Evolutionary conservation across 2,329 filamentous ascomycete genomes (phyloP), one percentile per base, ranked within the genome.

Genomic region (Neonectria sp.): DNA sequence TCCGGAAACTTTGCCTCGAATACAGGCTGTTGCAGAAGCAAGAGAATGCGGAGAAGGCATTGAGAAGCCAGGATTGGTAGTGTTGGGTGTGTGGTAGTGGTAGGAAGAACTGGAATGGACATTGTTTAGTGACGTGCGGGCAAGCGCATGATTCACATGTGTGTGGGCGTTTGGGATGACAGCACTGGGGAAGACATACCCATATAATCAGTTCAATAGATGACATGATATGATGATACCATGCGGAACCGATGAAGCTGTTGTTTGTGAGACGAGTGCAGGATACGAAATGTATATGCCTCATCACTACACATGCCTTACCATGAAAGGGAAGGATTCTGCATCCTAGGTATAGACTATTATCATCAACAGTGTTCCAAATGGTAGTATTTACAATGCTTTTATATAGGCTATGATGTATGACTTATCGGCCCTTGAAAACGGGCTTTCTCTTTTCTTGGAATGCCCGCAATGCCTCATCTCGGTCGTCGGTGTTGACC

Each of bases 401-500:
- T 51, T 51, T 62, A 9, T 40, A 4, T 24, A n/a, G 55, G 25
- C 35, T 29, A 49, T 21, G 13, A 31, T 45, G 7, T 25, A 43
- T 59, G 9, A 6, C 11, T 68, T 78, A 89, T 74, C 84, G 80
- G 1, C 88, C 87, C 77, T 84, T 88, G 73, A 90, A 90, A 4
- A 86, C 82, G 17, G 89, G 86, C 79, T 86, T 89, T 72, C 89
- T 84, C 85, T 89, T 90, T 78, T 90, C 88, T 66, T 81, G 82
- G 83, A 99, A 99, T 0, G 96, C 96, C 79, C 83, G 88, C 70
- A 99, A 84, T 40, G 96, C 96, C 86, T 98, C 96, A 75, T 94
- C 86, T 67, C 95, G 87, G 84, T 99, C 96, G 78, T 95, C 91
- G 0, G 94, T 97, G 68, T 86, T 88, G 17, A 98, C 88, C 4